phyloP scores from a whole-genome alignment of 768 basidiomycete species.

The Cyclocybe cylindracea region DNA sequence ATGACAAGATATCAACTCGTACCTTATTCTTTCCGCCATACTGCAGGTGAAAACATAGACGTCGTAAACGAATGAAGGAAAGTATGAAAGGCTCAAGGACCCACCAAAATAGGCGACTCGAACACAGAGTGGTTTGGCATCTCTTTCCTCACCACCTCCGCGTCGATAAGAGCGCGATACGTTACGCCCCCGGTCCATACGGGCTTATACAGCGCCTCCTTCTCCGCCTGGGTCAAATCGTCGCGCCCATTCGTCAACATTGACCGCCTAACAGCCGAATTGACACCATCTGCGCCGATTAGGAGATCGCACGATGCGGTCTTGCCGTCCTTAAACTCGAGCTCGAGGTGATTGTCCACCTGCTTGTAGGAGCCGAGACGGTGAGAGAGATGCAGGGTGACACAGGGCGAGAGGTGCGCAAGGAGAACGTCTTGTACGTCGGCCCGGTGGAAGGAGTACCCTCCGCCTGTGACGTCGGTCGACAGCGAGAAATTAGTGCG shows the following conservation, averaged over 20 bases:
- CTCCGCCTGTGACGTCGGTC: slow-evolving; percentile 13
- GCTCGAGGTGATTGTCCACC: slow-evolving; percentile 34
- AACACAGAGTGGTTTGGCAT: slow-evolving; percentile 47
- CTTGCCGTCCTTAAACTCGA: slow-evolving; percentile 61
- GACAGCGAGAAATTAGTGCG: neutral
- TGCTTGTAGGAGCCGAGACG: slow-evolving; percentile 54
- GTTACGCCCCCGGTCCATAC: slow-evolving; percentile 55
- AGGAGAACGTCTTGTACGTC: slow-evolving; percentile 53
- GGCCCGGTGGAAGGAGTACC: slow-evolving; percentile 41
- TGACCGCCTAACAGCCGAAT: slow-evolving; percentile 45
- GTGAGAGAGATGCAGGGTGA: slow-evolving; percentile 24
- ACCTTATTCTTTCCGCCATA: slow-evolving; percentile 54
- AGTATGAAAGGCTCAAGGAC: slow-evolving; percentile 3
- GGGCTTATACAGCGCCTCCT: slow-evolving; percentile 39
- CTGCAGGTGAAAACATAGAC: slow-evolving; percentile 26
- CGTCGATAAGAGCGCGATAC: slow-evolving; percentile 55
- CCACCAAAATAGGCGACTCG: slow-evolving; percentile 45
- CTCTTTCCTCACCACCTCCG: slow-evolving; percentile 38
- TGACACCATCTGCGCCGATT: slow-evolving; percentile 65
- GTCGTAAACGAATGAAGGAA: neutral
- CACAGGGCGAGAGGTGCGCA: slow-evolving; percentile 35
- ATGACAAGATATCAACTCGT: slow-evolving; percentile 12
- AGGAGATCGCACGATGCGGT: slow-evolving; percentile 59
- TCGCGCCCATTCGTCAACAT: slow-evolving; percentile 29
- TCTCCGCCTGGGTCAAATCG: slow-evolving; percentile 25